A percentile compares a stretch with the other conserved stretches of the same genome.
Evolutionary conservation across 129 eudicot genomes (phyloP).

Genomic region (Ambrosia trifida): DNA sequence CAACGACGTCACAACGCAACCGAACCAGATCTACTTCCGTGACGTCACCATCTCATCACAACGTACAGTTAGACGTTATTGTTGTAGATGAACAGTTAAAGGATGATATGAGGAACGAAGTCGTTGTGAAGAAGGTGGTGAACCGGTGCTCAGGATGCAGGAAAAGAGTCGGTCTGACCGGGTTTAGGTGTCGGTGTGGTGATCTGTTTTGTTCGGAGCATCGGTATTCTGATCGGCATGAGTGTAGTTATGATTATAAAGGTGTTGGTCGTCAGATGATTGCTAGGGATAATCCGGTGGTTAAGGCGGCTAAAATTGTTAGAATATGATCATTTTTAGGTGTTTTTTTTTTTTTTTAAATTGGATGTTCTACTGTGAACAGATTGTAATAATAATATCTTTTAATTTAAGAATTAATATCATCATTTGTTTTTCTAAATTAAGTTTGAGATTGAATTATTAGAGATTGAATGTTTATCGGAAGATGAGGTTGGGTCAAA

Average conservation of each 20-base stretch:
- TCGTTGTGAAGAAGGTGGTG: constrained; percentile 51
- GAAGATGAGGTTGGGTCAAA: neutral
- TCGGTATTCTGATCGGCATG: constrained; percentile 85
- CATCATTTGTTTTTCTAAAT: constrained; percentile 11
- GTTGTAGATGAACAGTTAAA: constrained; percentile 18
- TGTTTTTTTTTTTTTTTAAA: neutral
- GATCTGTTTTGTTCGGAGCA: constrained; percentile 71
- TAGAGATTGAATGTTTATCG: constrained; percentile 1
- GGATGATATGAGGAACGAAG: neutral
- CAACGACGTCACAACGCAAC: constrained; percentile 36
- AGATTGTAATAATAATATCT: constrained; percentile 1
- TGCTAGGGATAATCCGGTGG: constrained; percentile 81
- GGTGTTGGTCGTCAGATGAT: constrained; percentile 67
- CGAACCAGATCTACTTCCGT: constrained; percentile 46
- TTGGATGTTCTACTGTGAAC: constrained; percentile 2
- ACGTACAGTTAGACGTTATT: constrained; percentile 20
- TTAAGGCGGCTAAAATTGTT: constrained; percentile 70
- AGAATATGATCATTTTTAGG: constrained; percentile 36
- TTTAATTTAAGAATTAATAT: constrained; percentile 17
- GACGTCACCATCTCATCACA: constrained; percentile 26
- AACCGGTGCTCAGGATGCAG: constrained; percentile 74
- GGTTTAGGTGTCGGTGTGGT: constrained; percentile 90
- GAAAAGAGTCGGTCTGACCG: constrained; percentile 75
- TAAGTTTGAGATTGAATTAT: constrained; percentile 7
- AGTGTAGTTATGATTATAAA: constrained; percentile 76